phyloP scores from a whole-genome alignment of 257 asterid genomes.

The Voacanga thouarsii region DNA sequence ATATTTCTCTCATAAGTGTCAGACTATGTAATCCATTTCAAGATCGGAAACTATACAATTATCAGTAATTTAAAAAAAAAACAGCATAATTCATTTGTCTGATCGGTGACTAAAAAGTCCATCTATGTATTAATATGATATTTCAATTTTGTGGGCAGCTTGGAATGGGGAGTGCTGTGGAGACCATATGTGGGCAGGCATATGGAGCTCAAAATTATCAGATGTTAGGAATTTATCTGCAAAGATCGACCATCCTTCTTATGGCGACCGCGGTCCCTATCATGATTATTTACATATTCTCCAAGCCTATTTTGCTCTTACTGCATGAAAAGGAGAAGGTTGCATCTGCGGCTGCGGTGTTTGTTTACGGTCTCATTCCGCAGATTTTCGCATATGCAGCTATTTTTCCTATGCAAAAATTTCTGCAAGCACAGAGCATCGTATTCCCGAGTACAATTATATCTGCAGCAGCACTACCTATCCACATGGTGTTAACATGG shows the following conservation, averaged over 20 bases:
- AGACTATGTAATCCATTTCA: too few species aligned
- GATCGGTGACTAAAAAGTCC: too few species aligned
- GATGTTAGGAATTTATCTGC: constrained; percentile 30
- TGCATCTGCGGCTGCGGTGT: constrained; percentile 25
- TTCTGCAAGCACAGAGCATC: constrained; percentile 36
- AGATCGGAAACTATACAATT: too few species aligned
- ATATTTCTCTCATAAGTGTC: too few species aligned
- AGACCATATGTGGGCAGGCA: constrained; percentile 43
- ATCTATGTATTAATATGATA: not conserved
- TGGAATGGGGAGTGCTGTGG: constrained; percentile 42
- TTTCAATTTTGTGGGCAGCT: constrained; percentile 17
- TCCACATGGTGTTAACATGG: constrained; percentile 30
- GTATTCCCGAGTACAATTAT: constrained; percentile 24
- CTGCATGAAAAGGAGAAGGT: constrained; percentile 24
- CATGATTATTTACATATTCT: constrained; percentile 24
- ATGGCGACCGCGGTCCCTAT: constrained; percentile 26
- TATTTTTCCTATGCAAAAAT: constrained; percentile 36
- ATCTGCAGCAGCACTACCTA: constrained; percentile 10
- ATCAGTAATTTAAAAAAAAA: too few species aligned
- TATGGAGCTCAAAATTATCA: constrained; percentile 35
- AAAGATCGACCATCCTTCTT: constrained; percentile 33
- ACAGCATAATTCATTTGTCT: too few species aligned
- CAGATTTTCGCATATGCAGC: constrained; percentile 32
- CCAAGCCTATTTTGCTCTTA: constrained; percentile 28
- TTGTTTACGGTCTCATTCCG: constrained; percentile 34